A percentile compares a stretch with the other conserved stretches of the same genome.
Evolutionary conservation across 106 monocot genomes (phyloP).

Genomic region (Dendrobium officinale): DNA sequence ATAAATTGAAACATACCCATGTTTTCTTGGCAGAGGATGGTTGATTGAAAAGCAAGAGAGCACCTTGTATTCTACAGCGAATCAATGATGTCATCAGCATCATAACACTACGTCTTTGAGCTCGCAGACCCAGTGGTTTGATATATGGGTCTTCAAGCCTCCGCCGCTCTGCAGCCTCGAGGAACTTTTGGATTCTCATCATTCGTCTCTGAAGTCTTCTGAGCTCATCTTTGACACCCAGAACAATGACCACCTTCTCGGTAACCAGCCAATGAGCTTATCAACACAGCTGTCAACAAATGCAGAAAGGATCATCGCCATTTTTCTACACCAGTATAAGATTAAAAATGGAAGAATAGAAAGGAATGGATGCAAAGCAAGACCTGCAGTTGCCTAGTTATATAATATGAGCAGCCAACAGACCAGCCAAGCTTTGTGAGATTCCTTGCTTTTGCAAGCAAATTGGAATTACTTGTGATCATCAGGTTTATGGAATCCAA

Average conservation of each 20-base stretch:
- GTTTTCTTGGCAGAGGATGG: not conserved
- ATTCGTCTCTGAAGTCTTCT: not conserved
- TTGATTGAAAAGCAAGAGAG: not conserved
- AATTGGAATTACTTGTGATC: no score
- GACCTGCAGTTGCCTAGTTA: not conserved
- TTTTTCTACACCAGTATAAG: not conserved
- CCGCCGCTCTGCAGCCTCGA: not conserved
- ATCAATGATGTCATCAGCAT: constrained; percentile 9
- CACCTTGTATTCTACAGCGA: constrained; percentile 7
- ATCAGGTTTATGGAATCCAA: no score
- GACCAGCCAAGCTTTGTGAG: no score
- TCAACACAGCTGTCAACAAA: constrained; percentile 6
- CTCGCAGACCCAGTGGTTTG: constrained; percentile 4
- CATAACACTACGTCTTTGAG: constrained; percentile 9
- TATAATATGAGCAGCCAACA: no score
- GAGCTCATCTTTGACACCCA: constrained; percentile 9
- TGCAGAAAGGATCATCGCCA: constrained; percentile 7
- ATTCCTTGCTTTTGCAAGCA: no score
- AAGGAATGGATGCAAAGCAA: not conserved
- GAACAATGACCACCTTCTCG: constrained; percentile 7
- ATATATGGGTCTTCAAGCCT: constrained; percentile 1
- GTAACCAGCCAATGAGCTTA: not conserved
- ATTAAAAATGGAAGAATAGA: not conserved
- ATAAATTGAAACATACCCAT: not conserved
- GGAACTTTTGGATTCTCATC: constrained; percentile 2